phyloP scores from a whole-genome alignment of 2,329 filamentous ascomycete species.

The Paracamarosporium sp. region DNA sequence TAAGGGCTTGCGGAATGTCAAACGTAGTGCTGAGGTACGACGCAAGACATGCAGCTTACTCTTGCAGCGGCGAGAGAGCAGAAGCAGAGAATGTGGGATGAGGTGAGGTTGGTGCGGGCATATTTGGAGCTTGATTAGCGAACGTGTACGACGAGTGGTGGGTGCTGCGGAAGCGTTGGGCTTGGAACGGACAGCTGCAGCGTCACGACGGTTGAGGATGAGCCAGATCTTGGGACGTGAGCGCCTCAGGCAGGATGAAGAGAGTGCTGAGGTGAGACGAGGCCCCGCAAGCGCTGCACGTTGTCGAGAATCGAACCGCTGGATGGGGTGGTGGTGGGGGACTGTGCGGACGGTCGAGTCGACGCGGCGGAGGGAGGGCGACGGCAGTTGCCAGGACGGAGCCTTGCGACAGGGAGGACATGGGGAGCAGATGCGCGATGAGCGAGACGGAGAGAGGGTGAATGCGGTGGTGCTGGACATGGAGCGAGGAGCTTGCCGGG shows the following conservation, averaged over 20 bases:
- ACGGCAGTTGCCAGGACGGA: not conserved
- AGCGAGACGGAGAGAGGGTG: not conserved
- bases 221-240: conserved; percentile 4
- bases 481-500: not conserved
- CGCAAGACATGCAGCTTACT: conserved; percentile 9
- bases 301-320: not conserved
- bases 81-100: not conserved
- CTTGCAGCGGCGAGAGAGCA: not conserved
- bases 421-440: too few species aligned
- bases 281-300: not conserved
- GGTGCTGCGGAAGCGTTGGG: conserved; percentile 4
- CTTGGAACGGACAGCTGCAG: not conserved
- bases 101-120: conserved; percentile 2
- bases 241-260: conserved; percentile 19
- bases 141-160: not conserved
- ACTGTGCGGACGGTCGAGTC: not conserved
- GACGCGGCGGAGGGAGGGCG: not conserved
- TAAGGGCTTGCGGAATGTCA: conserved; percentile 4
- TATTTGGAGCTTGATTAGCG: conserved; percentile 1
- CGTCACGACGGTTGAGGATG: not conserved
- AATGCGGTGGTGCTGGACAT: too few species aligned
- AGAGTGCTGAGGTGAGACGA: conserved; percentile 11
- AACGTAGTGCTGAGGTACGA: conserved; percentile 6
- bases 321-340: too few species aligned
- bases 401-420: not conserved